phyloP scores from a whole-genome alignment of 2,329 filamentous ascomycete species.

The Botrytis elliptica region DNA sequence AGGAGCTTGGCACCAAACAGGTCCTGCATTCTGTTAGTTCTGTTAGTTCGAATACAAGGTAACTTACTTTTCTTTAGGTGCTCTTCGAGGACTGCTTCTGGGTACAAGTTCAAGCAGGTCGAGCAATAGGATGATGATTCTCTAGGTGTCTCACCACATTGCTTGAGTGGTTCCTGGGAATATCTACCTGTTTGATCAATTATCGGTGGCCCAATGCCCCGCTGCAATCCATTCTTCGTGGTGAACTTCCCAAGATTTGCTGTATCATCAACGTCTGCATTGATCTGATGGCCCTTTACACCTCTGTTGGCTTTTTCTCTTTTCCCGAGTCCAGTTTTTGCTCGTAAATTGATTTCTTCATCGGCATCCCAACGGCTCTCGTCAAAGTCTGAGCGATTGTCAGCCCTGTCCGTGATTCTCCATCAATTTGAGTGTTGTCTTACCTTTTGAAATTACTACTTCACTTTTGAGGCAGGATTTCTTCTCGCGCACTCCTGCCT shows the following conservation, averaged over 20 bases:
- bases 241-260: background rate
- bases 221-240: background rate
- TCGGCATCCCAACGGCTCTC: background rate
- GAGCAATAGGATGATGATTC: background rate
- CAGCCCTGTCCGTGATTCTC: background rate
- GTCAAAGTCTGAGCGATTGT: background rate
- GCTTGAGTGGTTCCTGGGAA: background rate
- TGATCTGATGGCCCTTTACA: background rate
- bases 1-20: constrained; percentile 4
- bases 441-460: background rate
- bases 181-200: background rate
- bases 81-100: background rate
- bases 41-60: background rate
- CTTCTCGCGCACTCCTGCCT: background rate
- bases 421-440: background rate
- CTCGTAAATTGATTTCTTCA: background rate
- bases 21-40: background rate
- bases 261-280: background rate
- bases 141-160: background rate
- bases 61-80: background rate
- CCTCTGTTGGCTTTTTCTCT: background rate
- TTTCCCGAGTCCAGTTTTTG: background rate
- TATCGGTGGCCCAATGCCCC: background rate
- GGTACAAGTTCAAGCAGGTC: background rate
- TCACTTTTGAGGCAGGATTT: background rate